Evolutionary conservation across 2,329 filamentous ascomycete genomes (phyloP).

Genomic region (Stagonosporopsis vannaccii): DNA sequence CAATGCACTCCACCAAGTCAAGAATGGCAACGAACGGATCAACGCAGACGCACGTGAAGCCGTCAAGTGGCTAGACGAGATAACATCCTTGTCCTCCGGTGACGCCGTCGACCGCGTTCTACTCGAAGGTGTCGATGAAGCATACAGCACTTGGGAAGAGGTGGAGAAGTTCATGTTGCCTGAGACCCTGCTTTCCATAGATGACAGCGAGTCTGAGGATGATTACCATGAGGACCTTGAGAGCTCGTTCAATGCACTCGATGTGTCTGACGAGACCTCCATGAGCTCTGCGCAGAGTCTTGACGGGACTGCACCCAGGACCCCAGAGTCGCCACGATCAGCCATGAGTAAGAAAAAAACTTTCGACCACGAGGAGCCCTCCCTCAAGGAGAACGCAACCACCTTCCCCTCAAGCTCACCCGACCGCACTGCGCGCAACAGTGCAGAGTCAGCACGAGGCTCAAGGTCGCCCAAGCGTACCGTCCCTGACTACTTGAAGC

Average conservation of each 20-base stretch:
- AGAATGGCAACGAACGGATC: constrained; percentile 51
- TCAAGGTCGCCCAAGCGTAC: constrained; percentile 37
- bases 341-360: constrained; percentile 37
- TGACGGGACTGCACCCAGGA: constrained; percentile 45
- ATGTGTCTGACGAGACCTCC: constrained; percentile 49
- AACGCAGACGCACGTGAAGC: constrained; percentile 57
- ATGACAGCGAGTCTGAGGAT: constrained; percentile 51
- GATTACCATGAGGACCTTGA: constrained; percentile 48
- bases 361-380: constrained; percentile 22
- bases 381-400: constrained; percentile 31
- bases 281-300: constrained; percentile 55
- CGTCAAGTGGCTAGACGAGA: constrained; percentile 60
- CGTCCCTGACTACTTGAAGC: constrained; percentile 53
- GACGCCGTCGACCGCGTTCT: constrained; percentile 48
- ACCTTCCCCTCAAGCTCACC: constrained; percentile 28
- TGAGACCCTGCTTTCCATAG: constrained; percentile 58
- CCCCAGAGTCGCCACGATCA: constrained; percentile 52
- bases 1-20: constrained; percentile 55
- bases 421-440: constrained; percentile 41
- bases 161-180: constrained; percentile 59
- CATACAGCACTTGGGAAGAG: constrained; percentile 57
- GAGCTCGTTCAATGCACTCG: constrained; percentile 47
- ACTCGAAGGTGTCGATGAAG: constrained; percentile 58
- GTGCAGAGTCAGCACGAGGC: constrained; percentile 29
- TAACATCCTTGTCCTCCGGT: constrained; percentile 55